Percentiles rank a stretch among this genome's conserved stretches.
These are phyloP conservation scores for Mucor indicus DNA, from an alignment of 371 early-diverging fungal genomes.

Conservation along the genomic window DNA sequence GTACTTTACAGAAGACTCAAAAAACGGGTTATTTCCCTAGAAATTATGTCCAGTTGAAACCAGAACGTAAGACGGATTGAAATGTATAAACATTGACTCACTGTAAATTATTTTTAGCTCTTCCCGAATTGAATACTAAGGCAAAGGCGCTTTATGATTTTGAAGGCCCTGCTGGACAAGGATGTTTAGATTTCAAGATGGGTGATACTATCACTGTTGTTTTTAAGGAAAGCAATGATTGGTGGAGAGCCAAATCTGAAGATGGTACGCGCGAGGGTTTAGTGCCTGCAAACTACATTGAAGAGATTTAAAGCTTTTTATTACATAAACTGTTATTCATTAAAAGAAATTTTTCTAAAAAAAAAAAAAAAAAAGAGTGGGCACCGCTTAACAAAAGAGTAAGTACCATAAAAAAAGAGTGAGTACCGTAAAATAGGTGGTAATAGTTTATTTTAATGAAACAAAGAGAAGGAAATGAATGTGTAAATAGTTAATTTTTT, in stretches of 20 bases:
- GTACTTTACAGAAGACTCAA: conserved; percentile 18
- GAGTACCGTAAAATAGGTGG: no score
- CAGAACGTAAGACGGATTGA: conserved; percentile 11
- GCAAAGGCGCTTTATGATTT: conserved; percentile 37
- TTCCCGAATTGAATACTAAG: conserved; percentile 21
- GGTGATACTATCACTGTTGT: conserved; percentile 32
- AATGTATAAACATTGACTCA: background rate
- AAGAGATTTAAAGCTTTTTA: conserved; percentile 13
- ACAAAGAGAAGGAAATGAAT: no score
- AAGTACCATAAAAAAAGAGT: no score
- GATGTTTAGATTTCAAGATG: conserved; percentile 27
- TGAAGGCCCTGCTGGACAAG: conserved; percentile 34
- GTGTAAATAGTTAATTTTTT: no score
- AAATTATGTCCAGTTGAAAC: conserved; percentile 26
- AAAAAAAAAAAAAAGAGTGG: no score
- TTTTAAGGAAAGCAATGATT: conserved; percentile 74
- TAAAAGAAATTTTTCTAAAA: background rate
- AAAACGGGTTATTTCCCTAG: conserved; percentile 36
- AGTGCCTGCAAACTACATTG: conserved; percentile 75
- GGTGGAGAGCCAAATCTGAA: conserved; percentile 71
- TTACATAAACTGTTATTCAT: background rate
- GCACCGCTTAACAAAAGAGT: no score
- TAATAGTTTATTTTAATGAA: no score
- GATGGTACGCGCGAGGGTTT: conserved; percentile 59
- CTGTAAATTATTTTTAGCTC: background rate